Percentiles rank a stretch among this genome's conserved stretches.
phyloP scores from a whole-genome alignment of 2,329 filamentous ascomycete genomes.

The Aspergillus ustus region DNA sequence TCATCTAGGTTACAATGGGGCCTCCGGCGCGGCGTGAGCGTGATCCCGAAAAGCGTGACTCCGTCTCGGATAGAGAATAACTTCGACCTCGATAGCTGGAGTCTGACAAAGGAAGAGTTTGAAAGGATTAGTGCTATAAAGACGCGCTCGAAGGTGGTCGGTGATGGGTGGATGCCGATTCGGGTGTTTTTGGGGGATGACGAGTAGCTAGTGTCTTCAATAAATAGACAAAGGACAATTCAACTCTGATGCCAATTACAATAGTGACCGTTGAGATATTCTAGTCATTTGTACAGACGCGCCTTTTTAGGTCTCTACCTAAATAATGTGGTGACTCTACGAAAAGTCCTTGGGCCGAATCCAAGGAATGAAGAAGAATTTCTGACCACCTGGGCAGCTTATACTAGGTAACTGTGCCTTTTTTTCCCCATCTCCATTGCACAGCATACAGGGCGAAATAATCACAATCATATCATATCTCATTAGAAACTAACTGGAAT shows the following conservation, averaged over 20 bases:
- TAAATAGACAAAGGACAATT: not conserved
- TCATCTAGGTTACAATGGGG: constrained; percentile 65
- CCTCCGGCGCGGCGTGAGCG: constrained; percentile 76
- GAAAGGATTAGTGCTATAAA: constrained; percentile 67
- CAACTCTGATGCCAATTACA: too few relatives aligned
- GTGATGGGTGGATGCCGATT: constrained; percentile 70
- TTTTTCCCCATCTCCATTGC: too few relatives aligned
- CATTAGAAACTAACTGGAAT: not conserved
- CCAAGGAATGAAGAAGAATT: too few relatives aligned
- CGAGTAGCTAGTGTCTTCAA: constrained; percentile 58
- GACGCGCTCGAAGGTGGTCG: constrained; percentile 82
- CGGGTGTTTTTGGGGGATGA: constrained; percentile 85
- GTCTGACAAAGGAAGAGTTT: constrained; percentile 73
- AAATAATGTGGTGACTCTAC: too few relatives aligned
- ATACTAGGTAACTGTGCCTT: too few relatives aligned
- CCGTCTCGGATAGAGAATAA: constrained; percentile 75
- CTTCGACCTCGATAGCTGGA: constrained; percentile 75
- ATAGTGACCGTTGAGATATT: too few relatives aligned
- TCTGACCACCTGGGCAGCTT: too few relatives aligned
- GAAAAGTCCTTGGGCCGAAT: too few relatives aligned
- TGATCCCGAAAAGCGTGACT: constrained; percentile 84
- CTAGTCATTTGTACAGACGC: too few relatives aligned
- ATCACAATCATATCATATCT: not conserved
- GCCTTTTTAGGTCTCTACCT: too few relatives aligned
- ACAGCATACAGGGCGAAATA: not conserved